A percentile compares a stretch with the other conserved stretches of the same genome.
Evolutionary conservation across 139 green algal genomes (phyloP).

Genomic region (Desmodesmus armatus): DNA sequence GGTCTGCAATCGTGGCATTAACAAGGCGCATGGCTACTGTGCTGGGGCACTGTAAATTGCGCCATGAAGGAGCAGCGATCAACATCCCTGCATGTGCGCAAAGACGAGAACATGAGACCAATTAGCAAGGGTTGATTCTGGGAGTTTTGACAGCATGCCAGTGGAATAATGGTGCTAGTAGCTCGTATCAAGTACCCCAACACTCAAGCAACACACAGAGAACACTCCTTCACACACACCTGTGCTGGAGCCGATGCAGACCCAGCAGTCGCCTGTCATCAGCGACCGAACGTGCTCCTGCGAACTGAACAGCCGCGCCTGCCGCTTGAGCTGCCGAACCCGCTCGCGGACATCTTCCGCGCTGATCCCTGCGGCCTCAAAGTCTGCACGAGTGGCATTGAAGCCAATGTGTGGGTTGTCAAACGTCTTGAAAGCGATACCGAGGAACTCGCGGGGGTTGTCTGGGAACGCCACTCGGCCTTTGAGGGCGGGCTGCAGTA

Average conservation of each 20-base stretch:
- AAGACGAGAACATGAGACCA: too few species aligned
- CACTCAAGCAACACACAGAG: too few species aligned
- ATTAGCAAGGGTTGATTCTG: too few species aligned
- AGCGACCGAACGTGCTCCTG: slow-evolving; percentile 77
- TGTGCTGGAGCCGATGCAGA: slow-evolving; percentile 72
- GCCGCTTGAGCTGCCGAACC: slow-evolving; percentile 57
- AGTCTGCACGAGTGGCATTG: slow-evolving; percentile 57
- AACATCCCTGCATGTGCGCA: too few species aligned
- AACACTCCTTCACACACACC: too few species aligned
- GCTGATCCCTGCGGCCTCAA: slow-evolving; percentile 55
- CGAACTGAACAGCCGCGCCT: slow-evolving; percentile 77
- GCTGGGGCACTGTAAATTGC: too few species aligned
- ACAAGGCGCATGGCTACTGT: too few species aligned
- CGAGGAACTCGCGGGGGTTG: slow-evolving; percentile 82
- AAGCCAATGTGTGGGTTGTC: slow-evolving; percentile 52
- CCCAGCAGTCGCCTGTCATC: slow-evolving; percentile 76
- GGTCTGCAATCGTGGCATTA: too few species aligned
- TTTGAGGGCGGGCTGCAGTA: slow-evolving; percentile 78
- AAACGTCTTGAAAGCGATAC: slow-evolving; percentile 74
- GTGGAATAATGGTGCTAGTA: too few species aligned
- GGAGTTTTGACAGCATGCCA: too few species aligned
- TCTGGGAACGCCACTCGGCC: slow-evolving; percentile 79
- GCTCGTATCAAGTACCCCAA: too few species aligned
- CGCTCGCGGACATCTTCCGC: slow-evolving; percentile 16
- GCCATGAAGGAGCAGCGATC: too few species aligned